Evolutionary conservation across 768 basidiomycete species (phyloP), one percentile per base, ranked within the genome.

Genomic region (Leucocoprinus sp.): DNA sequence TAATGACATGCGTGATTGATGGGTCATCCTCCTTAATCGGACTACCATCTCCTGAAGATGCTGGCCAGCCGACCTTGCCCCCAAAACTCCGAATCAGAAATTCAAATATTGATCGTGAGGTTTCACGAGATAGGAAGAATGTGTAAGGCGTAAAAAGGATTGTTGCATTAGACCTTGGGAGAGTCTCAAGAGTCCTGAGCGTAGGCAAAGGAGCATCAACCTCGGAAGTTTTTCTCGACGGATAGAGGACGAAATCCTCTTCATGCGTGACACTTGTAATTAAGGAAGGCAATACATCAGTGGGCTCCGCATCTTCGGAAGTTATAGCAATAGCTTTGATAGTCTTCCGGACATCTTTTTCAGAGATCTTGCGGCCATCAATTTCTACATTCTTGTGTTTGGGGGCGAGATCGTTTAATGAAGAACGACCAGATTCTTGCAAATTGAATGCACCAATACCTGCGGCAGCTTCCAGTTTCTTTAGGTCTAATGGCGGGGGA

Each of bases 71-170:
- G 54, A 96, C 81, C 37, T 80, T 78, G 18, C 93, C 96, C 35
- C 93, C 95, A 61, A 92, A 92, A 11, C 88, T 83, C 15, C 91
- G 84, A 34, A 97, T 75, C 51, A 95, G 67, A 63, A 99, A 97
- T 63, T 98, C 96, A 66, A 97, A 92, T 48, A 96, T 82, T 14
- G 85, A 72, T 14, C 93, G 77, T 2, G 96, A 85, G 0, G 84
- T 87, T 66, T 97, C 95, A 52, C 95, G 79, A 6, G 95, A 97
- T 37, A 99, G 69, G 71, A 82, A 98, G 70, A 99, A 91, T 2
- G 83, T 86, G 65, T 82, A 96, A 3, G 85, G 78, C 0, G 83
- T 68, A 64, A 98, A 95, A 27, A 98, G 68, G 36, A 70, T 70
- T n/a, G 75, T 67, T 9, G 75, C 66, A 17, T 71, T 57, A 2